Conservation (phyloP, 208 protist genomes). For the Balamuthia mandrillaris region DNA sequence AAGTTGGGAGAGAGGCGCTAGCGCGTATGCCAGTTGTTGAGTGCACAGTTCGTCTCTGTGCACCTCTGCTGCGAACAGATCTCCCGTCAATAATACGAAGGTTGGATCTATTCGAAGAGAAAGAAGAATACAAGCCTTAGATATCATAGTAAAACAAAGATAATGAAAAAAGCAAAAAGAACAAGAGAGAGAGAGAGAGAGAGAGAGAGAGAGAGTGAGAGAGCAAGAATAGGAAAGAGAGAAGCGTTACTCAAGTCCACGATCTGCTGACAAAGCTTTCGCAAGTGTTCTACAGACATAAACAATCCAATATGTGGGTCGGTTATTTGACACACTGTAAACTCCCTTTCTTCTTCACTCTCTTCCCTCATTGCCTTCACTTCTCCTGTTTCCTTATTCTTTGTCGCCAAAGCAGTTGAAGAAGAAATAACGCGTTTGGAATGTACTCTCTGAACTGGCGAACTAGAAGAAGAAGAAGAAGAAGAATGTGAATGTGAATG, state of each 20-base stretch:
- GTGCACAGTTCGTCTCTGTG: not conserved
- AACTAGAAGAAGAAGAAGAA: not conserved
- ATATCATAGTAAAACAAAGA: not conserved
- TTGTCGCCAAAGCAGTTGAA: not conserved
- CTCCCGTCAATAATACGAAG: not conserved
- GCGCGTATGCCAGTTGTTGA: not conserved
- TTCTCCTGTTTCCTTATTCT: not conserved
- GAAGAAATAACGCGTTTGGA: not conserved
- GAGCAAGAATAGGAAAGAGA: too few relatives aligned
- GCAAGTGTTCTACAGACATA: not conserved
- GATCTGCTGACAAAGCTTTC: not conserved
- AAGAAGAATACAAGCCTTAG: too few relatives aligned
- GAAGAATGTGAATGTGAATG: not conserved
- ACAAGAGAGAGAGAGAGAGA: too few relatives aligned
- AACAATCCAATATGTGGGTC: not conserved
- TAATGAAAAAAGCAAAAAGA: too few relatives aligned
- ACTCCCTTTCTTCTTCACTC: not conserved
- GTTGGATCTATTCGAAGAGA: too few relatives aligned
- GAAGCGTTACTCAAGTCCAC: not conserved
- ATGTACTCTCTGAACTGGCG: not conserved
- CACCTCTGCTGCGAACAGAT: not conserved
- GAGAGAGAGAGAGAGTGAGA: too few relatives aligned
- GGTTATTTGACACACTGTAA: not conserved
- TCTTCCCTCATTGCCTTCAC: not conserved
- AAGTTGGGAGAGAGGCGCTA: not conserved